phyloP scores from a whole-genome alignment of 352 stramenopile species.

The Bremia lactucae region DNA sequence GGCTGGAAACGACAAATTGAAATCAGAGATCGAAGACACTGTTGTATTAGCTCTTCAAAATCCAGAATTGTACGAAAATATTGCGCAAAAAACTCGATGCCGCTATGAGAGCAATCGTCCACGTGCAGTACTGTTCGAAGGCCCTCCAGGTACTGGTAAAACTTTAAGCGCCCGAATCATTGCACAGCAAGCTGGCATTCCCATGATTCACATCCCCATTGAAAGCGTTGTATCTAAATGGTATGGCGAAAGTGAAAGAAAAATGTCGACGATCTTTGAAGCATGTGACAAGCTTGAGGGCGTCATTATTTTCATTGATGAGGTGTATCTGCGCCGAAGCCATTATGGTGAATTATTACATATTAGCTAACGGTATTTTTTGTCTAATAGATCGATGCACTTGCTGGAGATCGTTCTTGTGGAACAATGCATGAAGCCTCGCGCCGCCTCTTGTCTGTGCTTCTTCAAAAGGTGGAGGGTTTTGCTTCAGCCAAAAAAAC shows the following conservation, averaged over 20 bases:
- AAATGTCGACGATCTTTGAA: conserved; percentile 91
- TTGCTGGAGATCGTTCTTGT: conserved; percentile 81
- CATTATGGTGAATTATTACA: background rate
- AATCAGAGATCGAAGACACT: conserved; percentile 88
- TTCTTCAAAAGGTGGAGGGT: conserved; percentile 88
- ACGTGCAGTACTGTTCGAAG: conserved; percentile 88
- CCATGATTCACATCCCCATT: conserved; percentile 90
- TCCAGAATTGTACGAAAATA: conserved; percentile 85
- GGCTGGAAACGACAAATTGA: conserved; percentile 86
- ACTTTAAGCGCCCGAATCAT: conserved; percentile 91
- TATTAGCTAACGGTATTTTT: background rate
- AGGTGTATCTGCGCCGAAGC: conserved; percentile 33
- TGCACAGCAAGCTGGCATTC: conserved; percentile 84
- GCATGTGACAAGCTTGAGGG: conserved; percentile 86
- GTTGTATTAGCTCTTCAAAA: conserved; percentile 88
- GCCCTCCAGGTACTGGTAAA: conserved; percentile 90
- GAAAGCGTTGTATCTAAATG: conserved; percentile 91
- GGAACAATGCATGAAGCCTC: conserved; percentile 90
- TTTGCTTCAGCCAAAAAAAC: conserved; percentile 89
- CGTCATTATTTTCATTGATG: conserved; percentile 92
- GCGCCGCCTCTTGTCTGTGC: conserved; percentile 82
- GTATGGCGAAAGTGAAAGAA: conserved; percentile 93
- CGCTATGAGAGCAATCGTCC: conserved; percentile 86
- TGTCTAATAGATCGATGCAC: conserved; percentile 78
- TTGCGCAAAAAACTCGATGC: conserved; percentile 82